phyloP scores from a whole-genome alignment of 305 asterid genomes.

The Fraxinus angustifolia region DNA sequence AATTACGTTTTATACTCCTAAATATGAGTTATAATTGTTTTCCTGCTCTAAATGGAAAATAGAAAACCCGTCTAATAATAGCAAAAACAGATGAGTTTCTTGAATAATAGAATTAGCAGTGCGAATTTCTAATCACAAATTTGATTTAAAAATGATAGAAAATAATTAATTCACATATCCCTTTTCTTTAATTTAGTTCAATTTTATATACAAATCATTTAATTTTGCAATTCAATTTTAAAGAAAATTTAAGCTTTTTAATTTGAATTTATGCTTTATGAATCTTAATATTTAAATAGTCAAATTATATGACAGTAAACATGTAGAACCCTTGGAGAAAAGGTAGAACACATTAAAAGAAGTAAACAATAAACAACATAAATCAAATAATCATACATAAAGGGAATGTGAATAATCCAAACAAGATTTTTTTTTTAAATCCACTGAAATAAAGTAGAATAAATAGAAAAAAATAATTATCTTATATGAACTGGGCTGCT shows the following conservation, averaged over 20 bases:
- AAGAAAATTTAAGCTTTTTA: background rate
- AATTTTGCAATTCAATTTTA: no score
- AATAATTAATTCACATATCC: no score
- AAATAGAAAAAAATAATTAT: background rate
- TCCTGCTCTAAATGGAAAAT: background rate
- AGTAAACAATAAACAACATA: background rate
- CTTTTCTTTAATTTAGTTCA: no score
- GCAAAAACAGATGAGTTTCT: no score
- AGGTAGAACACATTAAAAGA: background rate
- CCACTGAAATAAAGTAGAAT: background rate
- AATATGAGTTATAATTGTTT: background rate
- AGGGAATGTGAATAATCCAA: background rate
- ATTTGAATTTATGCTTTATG: no score
- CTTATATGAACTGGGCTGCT: slow-evolving; percentile 29
- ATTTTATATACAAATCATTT: background rate
- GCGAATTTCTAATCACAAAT: no score
- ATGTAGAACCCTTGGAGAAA: background rate
- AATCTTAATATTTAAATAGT: background rate
- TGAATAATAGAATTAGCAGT: no score
- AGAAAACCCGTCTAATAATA: background rate
- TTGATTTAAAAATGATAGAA: no score
- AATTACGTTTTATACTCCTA: background rate
- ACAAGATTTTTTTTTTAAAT: background rate
- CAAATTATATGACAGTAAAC: background rate
- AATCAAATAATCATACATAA: background rate